phyloP scores from a whole-genome alignment of 202 grass and related monocot species.

The Hordeum pubiflorum region DNA sequence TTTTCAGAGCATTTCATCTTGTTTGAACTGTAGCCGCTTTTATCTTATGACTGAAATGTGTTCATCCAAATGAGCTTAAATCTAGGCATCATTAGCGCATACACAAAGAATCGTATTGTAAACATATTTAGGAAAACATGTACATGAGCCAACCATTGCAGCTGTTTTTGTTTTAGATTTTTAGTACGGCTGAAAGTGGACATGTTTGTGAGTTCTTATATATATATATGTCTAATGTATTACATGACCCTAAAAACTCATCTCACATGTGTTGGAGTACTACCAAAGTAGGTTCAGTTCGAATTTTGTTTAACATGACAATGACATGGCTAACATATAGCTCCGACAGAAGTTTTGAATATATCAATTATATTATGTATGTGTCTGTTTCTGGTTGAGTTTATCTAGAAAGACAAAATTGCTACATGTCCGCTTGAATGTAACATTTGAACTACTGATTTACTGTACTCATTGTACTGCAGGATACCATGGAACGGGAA shows the following conservation, averaged over 20 bases:
- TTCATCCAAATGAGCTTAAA: slow-evolving; percentile 15
- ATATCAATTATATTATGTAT: background rate
- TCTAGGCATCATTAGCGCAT: background rate
- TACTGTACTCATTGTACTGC: slow-evolving; percentile 8
- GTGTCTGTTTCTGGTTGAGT: background rate
- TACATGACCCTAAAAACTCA: background rate
- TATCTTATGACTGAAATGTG: background rate
- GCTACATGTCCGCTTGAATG: background rate
- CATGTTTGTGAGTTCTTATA: background rate
- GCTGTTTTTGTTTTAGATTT: background rate
- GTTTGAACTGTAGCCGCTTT: background rate
- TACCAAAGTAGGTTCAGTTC: background rate
- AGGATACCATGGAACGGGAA: slow-evolving; percentile 99
- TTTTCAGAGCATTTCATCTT: slow-evolving; percentile 3
- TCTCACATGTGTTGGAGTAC: background rate
- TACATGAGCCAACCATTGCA: background rate
- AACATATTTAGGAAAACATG: background rate
- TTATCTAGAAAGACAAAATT: background rate
- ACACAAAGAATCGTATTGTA: background rate
- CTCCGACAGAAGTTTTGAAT: background rate
- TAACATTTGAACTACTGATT: background rate
- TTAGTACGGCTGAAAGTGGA: background rate
- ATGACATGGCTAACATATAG: background rate
- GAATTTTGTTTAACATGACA: background rate
- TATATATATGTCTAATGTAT: background rate